phyloP scores from a whole-genome alignment of 148 eudicot species.

The Rhododendron williamsianum region DNA sequence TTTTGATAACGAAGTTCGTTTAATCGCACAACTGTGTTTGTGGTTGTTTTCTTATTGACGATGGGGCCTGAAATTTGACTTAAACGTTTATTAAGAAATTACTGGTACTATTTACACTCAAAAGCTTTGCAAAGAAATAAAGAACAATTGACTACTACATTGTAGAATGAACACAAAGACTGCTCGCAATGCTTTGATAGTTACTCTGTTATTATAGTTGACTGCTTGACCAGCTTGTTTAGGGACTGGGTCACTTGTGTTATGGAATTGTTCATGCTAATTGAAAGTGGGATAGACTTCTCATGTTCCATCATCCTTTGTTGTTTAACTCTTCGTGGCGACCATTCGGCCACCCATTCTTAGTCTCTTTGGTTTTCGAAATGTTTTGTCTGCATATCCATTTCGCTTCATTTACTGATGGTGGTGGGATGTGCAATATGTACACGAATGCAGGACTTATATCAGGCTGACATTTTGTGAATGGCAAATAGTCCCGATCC shows the following conservation, averaged over 20 bases:
- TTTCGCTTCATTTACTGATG: background rate
- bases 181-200: background rate
- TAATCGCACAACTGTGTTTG: background rate
- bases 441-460: slow-evolving; percentile 12
- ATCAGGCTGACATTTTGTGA: background rate
- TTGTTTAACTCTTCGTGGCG: background rate
- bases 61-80: background rate
- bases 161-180: background rate
- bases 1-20: background rate
- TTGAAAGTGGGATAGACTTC: background rate
- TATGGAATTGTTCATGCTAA: background rate
- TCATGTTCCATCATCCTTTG: background rate
- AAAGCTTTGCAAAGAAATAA: background rate
- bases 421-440: background rate
- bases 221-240: background rate
- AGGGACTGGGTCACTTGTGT: background rate
- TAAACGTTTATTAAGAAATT: background rate
- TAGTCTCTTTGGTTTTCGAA: background rate
- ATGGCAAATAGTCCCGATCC: slow-evolving; percentile 70
- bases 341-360: background rate
- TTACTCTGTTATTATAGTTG: background rate
- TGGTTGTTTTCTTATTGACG: background rate
- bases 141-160: background rate
- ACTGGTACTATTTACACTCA: too few relatives aligned
- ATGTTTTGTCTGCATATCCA: background rate